A percentile compares a stretch with the other conserved stretches of the same genome.
Conservation (phyloP, 176 grass and related monocot species). For the Poa annua region DNA sequence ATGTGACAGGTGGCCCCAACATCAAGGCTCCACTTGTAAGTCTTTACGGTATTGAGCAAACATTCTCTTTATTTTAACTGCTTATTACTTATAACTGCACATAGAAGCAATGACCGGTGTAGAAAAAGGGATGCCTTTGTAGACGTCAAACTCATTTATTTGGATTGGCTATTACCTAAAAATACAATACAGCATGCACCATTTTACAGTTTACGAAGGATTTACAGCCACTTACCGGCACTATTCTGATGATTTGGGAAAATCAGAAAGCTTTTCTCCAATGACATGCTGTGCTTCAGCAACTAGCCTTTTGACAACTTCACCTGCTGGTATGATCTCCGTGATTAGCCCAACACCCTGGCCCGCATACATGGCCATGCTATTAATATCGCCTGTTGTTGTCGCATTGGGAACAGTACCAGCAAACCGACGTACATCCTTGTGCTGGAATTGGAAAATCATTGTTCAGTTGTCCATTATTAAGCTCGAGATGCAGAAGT, state of each 20-base stretch:
- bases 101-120: not conserved
- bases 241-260: not conserved
- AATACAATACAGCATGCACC: not conserved
- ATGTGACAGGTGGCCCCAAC: not conserved
- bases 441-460: constrained; percentile 55
- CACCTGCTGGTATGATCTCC: constrained; percentile 69
- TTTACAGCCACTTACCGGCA: not conserved
- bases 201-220: not conserved
- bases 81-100: constrained; percentile 34
- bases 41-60: not conserved
- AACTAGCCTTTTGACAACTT: constrained; percentile 71
- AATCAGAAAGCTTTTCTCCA: constrained; percentile 41
- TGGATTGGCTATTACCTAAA: constrained; percentile 4
- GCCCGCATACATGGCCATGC: constrained; percentile 91
- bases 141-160: not conserved
- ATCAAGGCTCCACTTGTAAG: not conserved
- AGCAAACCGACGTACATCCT: constrained; percentile 65
- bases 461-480: constrained; percentile 35
- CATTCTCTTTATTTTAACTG: not conserved
- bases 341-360: constrained; percentile 78
- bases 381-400: constrained; percentile 67
- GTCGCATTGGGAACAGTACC: constrained; percentile 85
- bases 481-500: constrained; percentile 34
- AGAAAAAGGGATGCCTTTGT: not conserved
- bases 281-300: constrained; percentile 65